A percentile compares a stretch with the other conserved stretches of the same genome.
phyloP scores from a whole-genome alignment of 257 asterid genomes.

The Perilla frutescens region DNA sequence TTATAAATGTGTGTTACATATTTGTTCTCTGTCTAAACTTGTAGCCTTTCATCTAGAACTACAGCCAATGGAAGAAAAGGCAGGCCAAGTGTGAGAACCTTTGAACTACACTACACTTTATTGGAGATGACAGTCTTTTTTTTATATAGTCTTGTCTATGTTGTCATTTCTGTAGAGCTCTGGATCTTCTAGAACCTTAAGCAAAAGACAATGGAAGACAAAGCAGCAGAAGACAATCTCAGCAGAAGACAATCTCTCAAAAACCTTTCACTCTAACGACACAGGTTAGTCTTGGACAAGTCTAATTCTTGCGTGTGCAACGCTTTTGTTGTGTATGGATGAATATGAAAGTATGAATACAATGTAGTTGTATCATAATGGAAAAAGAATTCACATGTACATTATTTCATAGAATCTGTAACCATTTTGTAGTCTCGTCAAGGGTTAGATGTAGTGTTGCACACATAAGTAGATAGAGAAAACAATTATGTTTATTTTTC shows the following conservation, averaged over 20 bases:
- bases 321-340: constrained; percentile 12
- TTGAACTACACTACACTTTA: constrained; percentile 6
- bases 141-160: constrained; percentile 19
- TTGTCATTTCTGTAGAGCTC: constrained; percentile 54
- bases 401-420: not conserved
- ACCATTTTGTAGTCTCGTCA: not conserved
- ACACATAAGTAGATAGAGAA: not conserved
- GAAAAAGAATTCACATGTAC: not conserved
- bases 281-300: constrained; percentile 58
- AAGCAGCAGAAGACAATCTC: constrained; percentile 63
- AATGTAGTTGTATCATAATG: not conserved
- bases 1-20: not conserved
- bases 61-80: constrained; percentile 59
- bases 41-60: constrained; percentile 56
- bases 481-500: not conserved
- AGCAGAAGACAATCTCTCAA: constrained; percentile 60
- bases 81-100: constrained; percentile 66
- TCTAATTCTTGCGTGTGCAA: constrained; percentile 10
- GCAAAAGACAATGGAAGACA: constrained; percentile 55
- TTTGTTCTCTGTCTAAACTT: constrained; percentile 27
- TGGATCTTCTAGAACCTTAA: constrained; percentile 55
- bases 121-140: constrained; percentile 12
- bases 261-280: constrained; percentile 86
- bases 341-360: constrained; percentile 12
- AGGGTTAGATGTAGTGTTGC: not conserved